Conservation (phyloP, 805 yeast genomes). For the Suhomyces tanzawaensis region DNA sequence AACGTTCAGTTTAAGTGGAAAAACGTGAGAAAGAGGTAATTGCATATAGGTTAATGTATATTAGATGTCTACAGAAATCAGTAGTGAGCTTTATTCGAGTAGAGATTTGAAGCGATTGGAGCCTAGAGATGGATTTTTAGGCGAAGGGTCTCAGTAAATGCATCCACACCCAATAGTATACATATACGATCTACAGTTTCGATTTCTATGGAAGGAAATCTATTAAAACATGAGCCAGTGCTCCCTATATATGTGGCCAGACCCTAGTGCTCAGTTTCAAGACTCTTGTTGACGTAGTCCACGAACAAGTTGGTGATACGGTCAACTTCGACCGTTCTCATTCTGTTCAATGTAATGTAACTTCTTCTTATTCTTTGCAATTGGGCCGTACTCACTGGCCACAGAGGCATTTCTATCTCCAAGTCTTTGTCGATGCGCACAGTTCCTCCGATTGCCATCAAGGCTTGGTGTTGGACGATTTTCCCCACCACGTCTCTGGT, state of each 20-base stretch:
- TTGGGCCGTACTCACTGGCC: slow-evolving; percentile 65
- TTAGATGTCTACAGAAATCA: too few species aligned
- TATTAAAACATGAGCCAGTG: too few species aligned
- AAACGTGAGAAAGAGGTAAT: slow-evolving; percentile 62
- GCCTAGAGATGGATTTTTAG: too few species aligned
- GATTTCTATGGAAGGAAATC: too few species aligned
- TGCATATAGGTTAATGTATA: neutral
- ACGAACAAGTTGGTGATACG: slow-evolving; percentile 72
- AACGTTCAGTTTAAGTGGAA: slow-evolving; percentile 80
- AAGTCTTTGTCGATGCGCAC: slow-evolving; percentile 48
- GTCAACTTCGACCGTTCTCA: slow-evolving; percentile 68
- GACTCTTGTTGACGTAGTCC: slow-evolving; percentile 69
- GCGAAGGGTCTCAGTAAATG: too few species aligned
- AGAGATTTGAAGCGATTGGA: too few species aligned
- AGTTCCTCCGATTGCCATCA: slow-evolving; percentile 46
- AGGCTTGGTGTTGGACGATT: slow-evolving; percentile 60
- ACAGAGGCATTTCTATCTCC: slow-evolving; percentile 61
- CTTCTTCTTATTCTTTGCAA: slow-evolving; percentile 82
- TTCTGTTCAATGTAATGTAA: slow-evolving; percentile 74
- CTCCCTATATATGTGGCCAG: neutral
- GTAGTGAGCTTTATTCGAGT: too few species aligned
- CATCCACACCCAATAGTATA: too few species aligned
- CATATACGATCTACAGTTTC: too few species aligned
- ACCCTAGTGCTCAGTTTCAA: slow-evolving; percentile 32
- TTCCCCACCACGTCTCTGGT: slow-evolving; percentile 65